These are phyloP conservation scores for Lathyrus aphaca DNA, from an alignment of 306 rosid species.

Conservation along the genomic window DNA sequence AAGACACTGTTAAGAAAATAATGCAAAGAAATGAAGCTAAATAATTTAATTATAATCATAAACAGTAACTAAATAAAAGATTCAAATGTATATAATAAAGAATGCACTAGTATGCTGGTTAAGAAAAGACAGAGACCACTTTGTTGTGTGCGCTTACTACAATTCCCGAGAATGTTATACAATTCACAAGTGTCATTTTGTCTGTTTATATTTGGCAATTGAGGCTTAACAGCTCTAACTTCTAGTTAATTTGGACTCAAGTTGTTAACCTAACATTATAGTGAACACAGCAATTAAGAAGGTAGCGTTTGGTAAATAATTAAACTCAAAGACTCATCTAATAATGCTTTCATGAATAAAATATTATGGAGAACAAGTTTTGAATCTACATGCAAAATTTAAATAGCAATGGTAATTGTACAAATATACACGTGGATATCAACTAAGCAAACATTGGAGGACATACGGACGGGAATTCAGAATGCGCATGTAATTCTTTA, in stretches of 20 bases:
- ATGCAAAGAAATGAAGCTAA: background rate
- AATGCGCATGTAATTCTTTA: background rate
- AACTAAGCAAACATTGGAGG: background rate
- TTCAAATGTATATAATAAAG: background rate
- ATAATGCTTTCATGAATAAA: constrained; percentile 15
- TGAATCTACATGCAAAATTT: constrained; percentile 14
- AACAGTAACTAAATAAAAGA: background rate
- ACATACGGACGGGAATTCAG: background rate
- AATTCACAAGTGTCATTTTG: constrained; percentile 59
- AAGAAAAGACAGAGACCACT: constrained; percentile 40
- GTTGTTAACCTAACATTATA: constrained; percentile 38
- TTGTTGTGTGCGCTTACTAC: constrained; percentile 49
- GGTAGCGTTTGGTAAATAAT: constrained; percentile 8
- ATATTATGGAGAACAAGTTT: background rate
- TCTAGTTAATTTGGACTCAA: constrained; percentile 46
- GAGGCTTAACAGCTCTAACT: constrained; percentile 51
- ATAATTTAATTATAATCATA: background rate
- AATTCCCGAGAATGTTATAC: constrained; percentile 59
- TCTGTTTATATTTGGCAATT: constrained; percentile 55
- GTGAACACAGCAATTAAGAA: constrained; percentile 6
- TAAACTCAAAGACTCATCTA: background rate
- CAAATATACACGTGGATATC: no score
- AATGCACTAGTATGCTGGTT: background rate
- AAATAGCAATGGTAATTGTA: background rate
- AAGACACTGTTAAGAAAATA: background rate